phyloP scores from a whole-genome alignment of 2,329 filamentous ascomycete species.

The Ophiostoma triangulosporum region DNA sequence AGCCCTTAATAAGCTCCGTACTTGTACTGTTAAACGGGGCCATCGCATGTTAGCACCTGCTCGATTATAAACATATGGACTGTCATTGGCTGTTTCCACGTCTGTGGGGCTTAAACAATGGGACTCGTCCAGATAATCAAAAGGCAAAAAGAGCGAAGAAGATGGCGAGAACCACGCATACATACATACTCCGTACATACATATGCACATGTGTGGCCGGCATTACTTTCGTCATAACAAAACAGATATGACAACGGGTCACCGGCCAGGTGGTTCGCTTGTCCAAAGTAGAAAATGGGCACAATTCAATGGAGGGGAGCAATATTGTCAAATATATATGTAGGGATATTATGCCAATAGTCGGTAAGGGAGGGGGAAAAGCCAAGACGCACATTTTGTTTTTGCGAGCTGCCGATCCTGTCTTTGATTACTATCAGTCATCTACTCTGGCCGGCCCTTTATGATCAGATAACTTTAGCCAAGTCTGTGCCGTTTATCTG shows the following conservation, averaged over 20 bases:
- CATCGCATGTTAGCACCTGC: not conserved
- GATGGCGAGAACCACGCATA: too few species aligned
- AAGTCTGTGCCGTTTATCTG: too few species aligned
- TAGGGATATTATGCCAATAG: too few species aligned
- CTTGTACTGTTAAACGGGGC: not conserved
- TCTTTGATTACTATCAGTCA: not conserved
- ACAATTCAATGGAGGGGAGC: not conserved
- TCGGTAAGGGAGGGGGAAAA: too few species aligned
- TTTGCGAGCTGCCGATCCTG: not conserved
- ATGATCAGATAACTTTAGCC: not conserved
- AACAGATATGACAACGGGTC: not conserved
- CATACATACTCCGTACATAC: too few species aligned
- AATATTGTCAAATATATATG: too few species aligned
- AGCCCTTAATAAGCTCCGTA: not conserved
- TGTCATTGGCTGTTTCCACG: constrained; percentile 1
- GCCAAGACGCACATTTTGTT: too few species aligned
- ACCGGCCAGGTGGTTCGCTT: not conserved
- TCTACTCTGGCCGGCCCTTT: not conserved
- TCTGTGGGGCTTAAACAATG: not conserved
- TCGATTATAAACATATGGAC: constrained; percentile 6
- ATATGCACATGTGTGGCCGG: too few species aligned
- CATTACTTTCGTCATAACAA: not conserved
- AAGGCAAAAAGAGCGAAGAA: not conserved
- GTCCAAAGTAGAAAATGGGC: not conserved
- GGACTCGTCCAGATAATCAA: not conserved